These are phyloP conservation scores for Tillandsia leiboldiana DNA, from an alignment of 176 grass and related monocot genomes.

Conservation along the genomic window DNA sequence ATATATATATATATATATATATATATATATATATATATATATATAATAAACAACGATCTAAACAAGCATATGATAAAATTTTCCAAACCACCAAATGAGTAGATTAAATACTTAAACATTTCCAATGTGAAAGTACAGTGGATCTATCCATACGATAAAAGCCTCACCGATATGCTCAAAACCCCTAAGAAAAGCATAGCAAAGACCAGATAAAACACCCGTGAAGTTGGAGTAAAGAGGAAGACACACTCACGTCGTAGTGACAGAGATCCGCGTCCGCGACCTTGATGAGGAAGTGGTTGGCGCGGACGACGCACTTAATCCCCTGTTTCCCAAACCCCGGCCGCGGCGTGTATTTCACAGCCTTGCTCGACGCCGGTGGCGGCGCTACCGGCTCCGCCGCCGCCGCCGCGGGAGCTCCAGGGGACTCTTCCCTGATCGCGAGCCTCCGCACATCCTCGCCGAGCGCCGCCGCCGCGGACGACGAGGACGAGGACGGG, in stretches of 20 bases:
- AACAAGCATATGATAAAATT: too few species aligned
- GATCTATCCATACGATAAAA: too few species aligned
- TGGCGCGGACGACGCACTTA: slow-evolving; percentile 41
- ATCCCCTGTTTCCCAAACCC: slow-evolving; percentile 21
- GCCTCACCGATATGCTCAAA: not conserved
- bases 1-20: too few species aligned
- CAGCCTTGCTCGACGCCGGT: slow-evolving; percentile 42
- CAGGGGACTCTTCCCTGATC: slow-evolving; percentile 3
- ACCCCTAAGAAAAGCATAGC: not conserved
- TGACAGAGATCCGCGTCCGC: slow-evolving; percentile 58
- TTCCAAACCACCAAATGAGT: too few species aligned
- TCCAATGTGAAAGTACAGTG: too few species aligned
- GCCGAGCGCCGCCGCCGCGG: slow-evolving; percentile 5
- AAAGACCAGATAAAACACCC: not conserved
- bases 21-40: too few species aligned
- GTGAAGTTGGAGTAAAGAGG: not conserved
- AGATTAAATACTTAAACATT: too few species aligned
- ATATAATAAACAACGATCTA: too few species aligned
- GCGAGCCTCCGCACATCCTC: slow-evolving; percentile 41
- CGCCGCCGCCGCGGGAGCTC: not conserved
- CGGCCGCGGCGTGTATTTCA: slow-evolving; percentile 27
- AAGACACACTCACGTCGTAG: slow-evolving; percentile 51
- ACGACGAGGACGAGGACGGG: not conserved
- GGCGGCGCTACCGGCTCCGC: slow-evolving; percentile 12
- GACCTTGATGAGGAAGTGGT: slow-evolving; percentile 67